Conservation (phyloP, 2,329 filamentous ascomycete genomes). For the Sporothrix globosa region DNA sequence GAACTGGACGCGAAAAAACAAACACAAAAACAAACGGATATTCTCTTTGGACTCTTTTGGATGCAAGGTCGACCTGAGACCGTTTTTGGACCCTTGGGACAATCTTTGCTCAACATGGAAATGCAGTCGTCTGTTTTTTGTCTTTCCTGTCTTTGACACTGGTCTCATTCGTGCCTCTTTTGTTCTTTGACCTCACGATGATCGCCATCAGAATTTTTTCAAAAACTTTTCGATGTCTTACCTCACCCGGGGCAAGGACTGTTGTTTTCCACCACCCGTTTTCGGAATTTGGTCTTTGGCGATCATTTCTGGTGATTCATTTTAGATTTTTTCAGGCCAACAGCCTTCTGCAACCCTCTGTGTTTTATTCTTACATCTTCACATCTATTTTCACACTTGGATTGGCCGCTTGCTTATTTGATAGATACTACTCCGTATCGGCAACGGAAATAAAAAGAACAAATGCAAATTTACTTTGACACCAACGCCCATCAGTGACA, state of each 20-base stretch:
- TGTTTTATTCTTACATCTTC: too few relatives aligned
- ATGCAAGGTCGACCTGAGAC: not conserved
- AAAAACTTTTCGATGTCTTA: not conserved
- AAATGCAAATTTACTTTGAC: too few relatives aligned
- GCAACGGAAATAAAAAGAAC: too few relatives aligned
- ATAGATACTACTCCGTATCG: too few relatives aligned
- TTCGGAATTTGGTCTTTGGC: not conserved
- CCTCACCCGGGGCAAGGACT: constrained; percentile 6
- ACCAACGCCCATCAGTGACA: not conserved
- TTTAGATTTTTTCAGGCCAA: not conserved
- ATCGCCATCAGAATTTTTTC: not conserved
- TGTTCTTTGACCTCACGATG: constrained; percentile 1
- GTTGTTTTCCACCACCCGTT: not conserved
- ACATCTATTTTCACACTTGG: too few relatives aligned
- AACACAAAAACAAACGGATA: not conserved
- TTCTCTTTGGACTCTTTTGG: not conserved
- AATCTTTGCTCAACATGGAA: constrained; percentile 12
- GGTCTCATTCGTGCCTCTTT: not conserved
- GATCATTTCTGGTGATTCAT: not conserved
- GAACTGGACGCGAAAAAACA: not conserved
- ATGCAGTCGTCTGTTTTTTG: not conserved
- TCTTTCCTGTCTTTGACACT: not conserved
- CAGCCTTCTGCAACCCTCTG: too few relatives aligned
- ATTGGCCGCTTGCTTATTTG: too few relatives aligned
- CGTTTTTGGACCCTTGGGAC: constrained; percentile 21